Evolutionary conservation across 352 stramenopile species (phyloP).

Genomic region (Phytopythium boreale): DNA sequence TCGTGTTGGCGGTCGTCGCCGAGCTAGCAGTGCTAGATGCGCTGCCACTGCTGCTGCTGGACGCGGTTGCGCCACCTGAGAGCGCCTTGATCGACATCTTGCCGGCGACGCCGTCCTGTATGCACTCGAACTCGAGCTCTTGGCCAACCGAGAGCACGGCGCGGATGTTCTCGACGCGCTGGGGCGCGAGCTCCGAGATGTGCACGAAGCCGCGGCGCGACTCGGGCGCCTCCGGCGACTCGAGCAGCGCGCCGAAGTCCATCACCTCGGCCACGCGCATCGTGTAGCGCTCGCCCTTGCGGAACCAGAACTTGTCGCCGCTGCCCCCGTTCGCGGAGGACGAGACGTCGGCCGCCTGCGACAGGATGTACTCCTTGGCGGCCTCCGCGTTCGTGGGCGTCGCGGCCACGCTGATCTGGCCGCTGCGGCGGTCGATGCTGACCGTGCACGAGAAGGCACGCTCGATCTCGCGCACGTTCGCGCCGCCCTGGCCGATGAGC

Average conservation of each 20-base stretch:
- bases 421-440: slow-evolving; percentile 82
- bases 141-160: slow-evolving; percentile 59
- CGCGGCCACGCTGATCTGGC: slow-evolving; percentile 88
- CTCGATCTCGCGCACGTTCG: slow-evolving; percentile 76
- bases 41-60: background rate
- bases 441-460: slow-evolving; percentile 52
- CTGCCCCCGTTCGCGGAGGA: slow-evolving; percentile 9
- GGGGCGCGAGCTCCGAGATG: slow-evolving; percentile 89
- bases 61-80: background rate
- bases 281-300: slow-evolving; percentile 87
- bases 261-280: slow-evolving; percentile 93
- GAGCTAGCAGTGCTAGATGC: slow-evolving; percentile 7
- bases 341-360: slow-evolving; percentile 22
- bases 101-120: slow-evolving; percentile 69
- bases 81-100: slow-evolving; percentile 82
- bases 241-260: slow-evolving; percentile 94
- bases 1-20: background rate
- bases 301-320: slow-evolving; percentile 55
- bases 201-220: slow-evolving; percentile 92
- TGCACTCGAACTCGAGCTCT: slow-evolving; percentile 77
- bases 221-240: slow-evolving; percentile 51
- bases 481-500: slow-evolving; percentile 73
- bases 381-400: slow-evolving; percentile 64
- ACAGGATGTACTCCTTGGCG: slow-evolving; percentile 71
- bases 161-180: slow-evolving; percentile 66